phyloP scores from a whole-genome alignment of 176 grass and related monocot genomes.

The Chloris gayana region DNA sequence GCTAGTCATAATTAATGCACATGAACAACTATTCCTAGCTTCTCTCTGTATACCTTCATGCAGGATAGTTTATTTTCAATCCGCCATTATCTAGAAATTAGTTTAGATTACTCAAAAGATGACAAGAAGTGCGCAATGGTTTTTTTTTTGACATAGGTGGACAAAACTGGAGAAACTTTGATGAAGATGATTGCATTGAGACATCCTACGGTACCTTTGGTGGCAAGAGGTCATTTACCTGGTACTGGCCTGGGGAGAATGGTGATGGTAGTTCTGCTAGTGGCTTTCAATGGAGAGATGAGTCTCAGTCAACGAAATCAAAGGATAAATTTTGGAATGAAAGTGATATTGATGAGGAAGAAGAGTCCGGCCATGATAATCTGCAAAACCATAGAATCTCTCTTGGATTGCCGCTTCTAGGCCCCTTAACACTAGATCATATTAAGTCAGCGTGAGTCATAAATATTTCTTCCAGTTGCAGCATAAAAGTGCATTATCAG shows the following conservation, averaged over 20 bases:
- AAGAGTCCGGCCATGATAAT: slow-evolving; percentile 31
- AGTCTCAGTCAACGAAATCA: slow-evolving; percentile 55
- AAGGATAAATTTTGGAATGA: slow-evolving; percentile 64
- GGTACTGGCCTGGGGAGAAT: slow-evolving; percentile 57
- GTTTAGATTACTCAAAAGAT: slow-evolving; percentile 21
- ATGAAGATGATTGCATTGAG: slow-evolving; percentile 39
- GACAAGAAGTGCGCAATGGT: slow-evolving; percentile 18
- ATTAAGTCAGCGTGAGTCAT: slow-evolving; percentile 84
- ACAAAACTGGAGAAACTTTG: slow-evolving; percentile 45
- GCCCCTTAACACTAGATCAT: slow-evolving; percentile 65
- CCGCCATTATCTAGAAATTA: background rate
- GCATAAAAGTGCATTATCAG: background rate
- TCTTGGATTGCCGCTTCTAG: slow-evolving; percentile 69
- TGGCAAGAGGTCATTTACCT: slow-evolving; percentile 62
- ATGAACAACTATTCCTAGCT: background rate
- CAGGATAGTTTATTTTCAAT: background rate
- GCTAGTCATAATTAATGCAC: background rate
- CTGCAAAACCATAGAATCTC: slow-evolving; percentile 54
- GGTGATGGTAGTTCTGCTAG: slow-evolving; percentile 37
- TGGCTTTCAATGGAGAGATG: slow-evolving; percentile 66
- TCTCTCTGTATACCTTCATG: background rate
- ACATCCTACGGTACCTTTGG: slow-evolving; percentile 42
- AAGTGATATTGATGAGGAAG: slow-evolving; percentile 82
- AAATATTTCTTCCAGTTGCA: slow-evolving; percentile 26
- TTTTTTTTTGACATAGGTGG: slow-evolving; percentile 43